A percentile compares a stretch with the other conserved stretches of the same genome.
These are phyloP conservation scores for Acanthamoeba lenticulata DNA, from an alignment of 208 protist species.

Conservation along the genomic window DNA sequence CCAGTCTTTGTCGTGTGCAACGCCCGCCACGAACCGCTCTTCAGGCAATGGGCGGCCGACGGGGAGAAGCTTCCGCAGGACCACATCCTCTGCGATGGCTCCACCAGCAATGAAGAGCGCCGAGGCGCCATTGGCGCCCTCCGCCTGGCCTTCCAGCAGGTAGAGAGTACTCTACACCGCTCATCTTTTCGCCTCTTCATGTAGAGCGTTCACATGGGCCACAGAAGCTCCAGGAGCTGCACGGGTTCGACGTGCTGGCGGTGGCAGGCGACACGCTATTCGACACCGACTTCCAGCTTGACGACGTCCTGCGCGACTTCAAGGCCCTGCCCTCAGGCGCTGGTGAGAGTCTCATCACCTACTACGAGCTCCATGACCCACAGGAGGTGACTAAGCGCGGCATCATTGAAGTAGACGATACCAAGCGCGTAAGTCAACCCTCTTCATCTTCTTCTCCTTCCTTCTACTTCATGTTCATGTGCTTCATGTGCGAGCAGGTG, in stretches of 20 bases:
- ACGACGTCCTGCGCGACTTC: constrained; percentile 1
- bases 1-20: constrained; percentile 5
- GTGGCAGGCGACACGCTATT: constrained; percentile 49
- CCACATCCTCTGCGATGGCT: constrained; percentile 24
- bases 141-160: not conserved
- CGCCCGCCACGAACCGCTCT: not conserved
- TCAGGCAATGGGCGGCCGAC: constrained; percentile 19
- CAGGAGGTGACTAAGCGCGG: constrained; percentile 39
- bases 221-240: not conserved
- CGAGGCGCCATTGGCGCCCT: constrained; percentile 20
- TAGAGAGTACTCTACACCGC: not conserved
- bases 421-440: not conserved
- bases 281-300: constrained; percentile 9
- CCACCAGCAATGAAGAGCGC: constrained; percentile 1
- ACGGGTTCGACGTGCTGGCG: not conserved
- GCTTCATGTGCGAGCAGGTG: not conserved
- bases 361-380: constrained; percentile 38
- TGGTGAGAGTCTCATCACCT: constrained; percentile 26
- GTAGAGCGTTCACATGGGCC: not conserved
- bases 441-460: not conserved
- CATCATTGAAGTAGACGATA: constrained; percentile 39
- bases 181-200: not conserved
- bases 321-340: not conserved
- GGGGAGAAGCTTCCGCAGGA: not conserved
- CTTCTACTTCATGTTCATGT: not conserved